Percentiles rank a stretch among this genome's conserved stretches.
phyloP scores from a whole-genome alignment of 2,329 filamentous ascomycete genomes.

The Dactylellina drechsleri region DNA sequence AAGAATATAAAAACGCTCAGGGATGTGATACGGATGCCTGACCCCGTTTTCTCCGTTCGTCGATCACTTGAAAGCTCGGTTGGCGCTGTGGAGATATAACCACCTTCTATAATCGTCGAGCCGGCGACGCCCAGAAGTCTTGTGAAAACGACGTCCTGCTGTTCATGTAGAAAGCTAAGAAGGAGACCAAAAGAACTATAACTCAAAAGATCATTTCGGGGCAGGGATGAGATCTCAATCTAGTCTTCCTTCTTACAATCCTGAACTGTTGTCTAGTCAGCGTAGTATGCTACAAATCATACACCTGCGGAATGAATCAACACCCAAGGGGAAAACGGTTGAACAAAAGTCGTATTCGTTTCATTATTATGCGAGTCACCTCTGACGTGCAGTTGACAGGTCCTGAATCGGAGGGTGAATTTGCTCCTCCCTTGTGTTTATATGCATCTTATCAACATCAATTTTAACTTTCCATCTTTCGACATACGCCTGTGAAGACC shows the following conservation, averaged over 20 bases:
- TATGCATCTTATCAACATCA: not conserved
- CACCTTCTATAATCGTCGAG: constrained; percentile 48
- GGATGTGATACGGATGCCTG: constrained; percentile 39
- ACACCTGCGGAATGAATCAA: no score
- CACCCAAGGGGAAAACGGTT: no score
- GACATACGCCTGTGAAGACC: constrained; percentile 9
- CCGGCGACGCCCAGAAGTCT: constrained; percentile 51
- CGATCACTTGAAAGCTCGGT: constrained; percentile 54
- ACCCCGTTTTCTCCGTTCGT: constrained; percentile 46
- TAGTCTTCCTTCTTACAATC: constrained; percentile 1
- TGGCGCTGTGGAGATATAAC: constrained; percentile 12
- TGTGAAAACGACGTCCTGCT: constrained; percentile 49
- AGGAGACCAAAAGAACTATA: constrained; percentile 18
- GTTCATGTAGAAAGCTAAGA: constrained; percentile 27
- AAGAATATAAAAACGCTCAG: constrained; percentile 6
- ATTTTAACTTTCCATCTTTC: constrained; percentile 17
- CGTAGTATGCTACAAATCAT: no score
- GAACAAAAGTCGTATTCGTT: not conserved
- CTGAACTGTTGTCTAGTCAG: constrained; percentile 3
- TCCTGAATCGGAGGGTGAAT: constrained; percentile 38
- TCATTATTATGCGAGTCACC: constrained; percentile 24
- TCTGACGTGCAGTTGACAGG: constrained; percentile 28
- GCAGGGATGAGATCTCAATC: no score
- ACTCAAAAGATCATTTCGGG: constrained; percentile 10
- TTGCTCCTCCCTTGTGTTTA: not conserved